Base-by-base conservation (phyloP, 2,329 filamentous ascomycete genomes). In the Cryphonectria carpinicola region DNA sequence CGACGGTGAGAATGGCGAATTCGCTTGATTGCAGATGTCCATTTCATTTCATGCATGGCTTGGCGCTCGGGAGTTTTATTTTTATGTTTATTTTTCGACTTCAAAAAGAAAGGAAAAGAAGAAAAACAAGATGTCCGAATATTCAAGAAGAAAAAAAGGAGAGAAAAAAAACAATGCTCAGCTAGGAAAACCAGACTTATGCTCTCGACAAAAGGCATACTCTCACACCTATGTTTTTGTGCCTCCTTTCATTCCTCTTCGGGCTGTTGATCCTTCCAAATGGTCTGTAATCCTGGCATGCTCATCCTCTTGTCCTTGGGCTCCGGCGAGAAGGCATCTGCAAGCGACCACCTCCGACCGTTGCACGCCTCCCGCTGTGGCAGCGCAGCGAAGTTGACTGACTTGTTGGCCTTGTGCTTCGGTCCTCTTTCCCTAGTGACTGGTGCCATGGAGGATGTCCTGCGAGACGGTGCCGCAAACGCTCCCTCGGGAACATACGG, bases 1-100 rank as follows among this genome's bases (percentile, higher is more conserved):
- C 77, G 93, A 97, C 78, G 94, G 93, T 1, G 92, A 95, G 77
- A 95, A 94, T 86, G 93, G 93, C 28, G 93, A 97, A 81, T 97
- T 97, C 82, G 87, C 87, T 64, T 90, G 70, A 76, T 54, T 58
- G 32, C 37, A 39, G 4, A 25, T 62, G 28, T 2, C 28, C 39
- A 8, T 66, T 56, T 8, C 4, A 39, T 62, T 28, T 61, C 13
- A 68, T 14, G 32, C 60, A 64, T 64, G 56, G 60, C 35, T 41
- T 58, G 35, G 60, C 46, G 60, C 61, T 35, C 13, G 66, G 66
- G 58, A 54, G 41, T 62, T 14, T 10, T 7, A 19, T n/a, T 62
- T 62, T 25, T 13, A 35, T 25, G 25, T 49, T 41, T 11, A 39
- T 39, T 39, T 39, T 11, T 39, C 11, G 37, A 11, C 37, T 39